Conservation (phyloP, 1,284 basidiomycete genomes). For the Cutaneotrichosporon sp. region DNA sequence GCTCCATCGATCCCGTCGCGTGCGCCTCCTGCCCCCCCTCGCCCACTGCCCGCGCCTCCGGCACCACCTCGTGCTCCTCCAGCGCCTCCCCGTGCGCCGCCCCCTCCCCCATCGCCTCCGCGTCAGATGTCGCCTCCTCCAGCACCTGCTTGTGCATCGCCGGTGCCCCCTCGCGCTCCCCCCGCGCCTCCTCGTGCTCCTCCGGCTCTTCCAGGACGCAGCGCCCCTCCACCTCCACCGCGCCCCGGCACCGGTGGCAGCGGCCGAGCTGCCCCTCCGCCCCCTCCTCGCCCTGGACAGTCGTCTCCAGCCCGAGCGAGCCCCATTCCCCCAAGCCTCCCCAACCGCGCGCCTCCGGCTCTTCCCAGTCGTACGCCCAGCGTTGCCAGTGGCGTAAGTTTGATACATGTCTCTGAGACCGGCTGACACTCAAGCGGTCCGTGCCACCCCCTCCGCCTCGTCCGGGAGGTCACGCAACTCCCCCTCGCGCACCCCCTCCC, state of each 20-base stretch:
- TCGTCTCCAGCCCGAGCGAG: neutral
- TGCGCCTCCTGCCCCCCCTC: conserved; percentile 14
- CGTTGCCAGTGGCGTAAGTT: conserved; percentile 17
- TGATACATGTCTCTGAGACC: neutral
- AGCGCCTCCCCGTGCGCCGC: conserved; percentile 52
- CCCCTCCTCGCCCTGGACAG: conserved; percentile 19
- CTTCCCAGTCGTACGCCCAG: conserved; percentile 55
- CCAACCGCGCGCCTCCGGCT: conserved; percentile 64
- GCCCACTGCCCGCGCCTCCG: conserved; percentile 13
- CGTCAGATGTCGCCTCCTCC: conserved; percentile 39
- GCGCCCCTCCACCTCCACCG: conserved; percentile 13
- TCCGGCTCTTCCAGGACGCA: too few species aligned
- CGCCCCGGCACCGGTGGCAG: conserved; percentile 10
- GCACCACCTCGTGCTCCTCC: conserved; percentile 52
- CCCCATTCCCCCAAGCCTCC: conserved; percentile 14
- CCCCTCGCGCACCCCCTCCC: conserved; percentile 42
- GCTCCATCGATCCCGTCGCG: conserved; percentile 18
- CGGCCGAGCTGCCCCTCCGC: conserved; percentile 22
- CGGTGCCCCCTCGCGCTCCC: too few species aligned
- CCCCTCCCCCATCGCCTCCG: conserved; percentile 16
- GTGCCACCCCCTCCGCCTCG: conserved; percentile 46
- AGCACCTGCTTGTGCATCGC: conserved; percentile 37
- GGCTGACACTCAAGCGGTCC: conserved; percentile 14
- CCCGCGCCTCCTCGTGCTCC: conserved; percentile 30
- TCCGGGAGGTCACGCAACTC: conserved; percentile 47